Conservation (phyloP, 805 yeast genomes). For the Komagataella populi region DNA sequence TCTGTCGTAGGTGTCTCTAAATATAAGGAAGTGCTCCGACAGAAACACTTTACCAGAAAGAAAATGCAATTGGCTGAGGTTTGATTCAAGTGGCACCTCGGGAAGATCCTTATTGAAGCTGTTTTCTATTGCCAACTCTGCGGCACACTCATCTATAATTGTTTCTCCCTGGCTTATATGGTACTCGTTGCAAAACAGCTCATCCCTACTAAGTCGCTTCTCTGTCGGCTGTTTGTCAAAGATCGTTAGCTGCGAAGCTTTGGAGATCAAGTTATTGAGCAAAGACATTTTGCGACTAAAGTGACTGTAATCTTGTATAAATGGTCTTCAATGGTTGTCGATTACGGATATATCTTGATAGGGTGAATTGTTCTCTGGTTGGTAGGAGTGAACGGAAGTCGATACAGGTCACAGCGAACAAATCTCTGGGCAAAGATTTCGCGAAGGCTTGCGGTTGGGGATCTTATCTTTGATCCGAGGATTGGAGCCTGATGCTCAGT, state of each 20-base stretch:
- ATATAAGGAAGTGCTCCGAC: slow-evolving; percentile 65
- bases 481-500: background rate
- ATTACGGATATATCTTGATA: background rate
- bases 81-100: background rate
- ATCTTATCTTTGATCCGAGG: background rate
- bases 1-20: slow-evolving; percentile 57
- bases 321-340: background rate
- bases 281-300: slow-evolving; percentile 26
- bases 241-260: slow-evolving; percentile 32
- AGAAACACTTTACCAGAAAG: slow-evolving; percentile 57
- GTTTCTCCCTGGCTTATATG: slow-evolving; percentile 60
- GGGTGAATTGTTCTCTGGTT: background rate
- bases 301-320: background rate
- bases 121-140: slow-evolving; percentile 34
- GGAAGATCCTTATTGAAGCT: slow-evolving; percentile 4
- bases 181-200: slow-evolving; percentile 53
- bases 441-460: background rate
- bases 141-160: slow-evolving; percentile 51
- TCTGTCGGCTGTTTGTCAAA: slow-evolving; percentile 23
- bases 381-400: background rate
- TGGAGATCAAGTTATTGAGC: slow-evolving; percentile 31
- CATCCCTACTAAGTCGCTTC: slow-evolving; percentile 47
- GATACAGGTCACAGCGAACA: background rate
- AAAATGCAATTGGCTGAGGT: slow-evolving; percentile 3
- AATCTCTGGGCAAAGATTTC: background rate